Evolutionary conservation across 2,329 filamentous ascomycete genomes (phyloP).

Genomic region (Penicillium polonicum): DNA sequence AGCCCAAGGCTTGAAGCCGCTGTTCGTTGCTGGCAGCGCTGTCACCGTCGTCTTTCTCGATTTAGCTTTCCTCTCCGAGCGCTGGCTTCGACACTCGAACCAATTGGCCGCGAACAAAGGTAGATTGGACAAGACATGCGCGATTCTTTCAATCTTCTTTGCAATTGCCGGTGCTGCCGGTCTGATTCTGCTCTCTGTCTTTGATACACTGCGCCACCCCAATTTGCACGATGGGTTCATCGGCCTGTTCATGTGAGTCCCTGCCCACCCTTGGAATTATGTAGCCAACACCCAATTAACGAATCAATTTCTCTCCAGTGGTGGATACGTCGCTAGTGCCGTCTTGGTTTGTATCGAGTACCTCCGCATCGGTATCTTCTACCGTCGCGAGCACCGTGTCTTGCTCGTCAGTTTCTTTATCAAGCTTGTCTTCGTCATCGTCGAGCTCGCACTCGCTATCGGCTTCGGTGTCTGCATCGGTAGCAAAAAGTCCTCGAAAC

Average conservation of each 20-base stretch:
- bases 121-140: constrained; percentile 39
- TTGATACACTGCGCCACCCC: constrained; percentile 72
- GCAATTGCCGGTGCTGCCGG: constrained; percentile 75
- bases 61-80: constrained; percentile 74
- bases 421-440: constrained; percentile 79
- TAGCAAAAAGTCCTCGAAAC: constrained; percentile 49
- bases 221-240: constrained; percentile 73
- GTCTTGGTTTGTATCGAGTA: constrained; percentile 91
- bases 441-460: constrained; percentile 67
- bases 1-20: constrained; percentile 57
- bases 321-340: constrained; percentile 78
- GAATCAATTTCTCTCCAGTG: constrained; percentile 32
- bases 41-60: constrained; percentile 77
- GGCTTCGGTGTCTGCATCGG: constrained; percentile 62
- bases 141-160: constrained; percentile 51
- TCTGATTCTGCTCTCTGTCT: constrained; percentile 78
- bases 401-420: constrained; percentile 80
- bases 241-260: constrained; percentile 67
- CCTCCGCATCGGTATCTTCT: constrained; percentile 76
- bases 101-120: constrained; percentile 71
- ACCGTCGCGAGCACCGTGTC: constrained; percentile 67
- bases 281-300: neutral
- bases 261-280: neutral
- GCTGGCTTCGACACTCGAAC: constrained; percentile 79
- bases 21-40: constrained; percentile 61